Evolutionary conservation across 352 stramenopile genomes (phyloP), one percentile per base, ranked within the genome.

Genomic region (Pythium aquatile): DNA sequence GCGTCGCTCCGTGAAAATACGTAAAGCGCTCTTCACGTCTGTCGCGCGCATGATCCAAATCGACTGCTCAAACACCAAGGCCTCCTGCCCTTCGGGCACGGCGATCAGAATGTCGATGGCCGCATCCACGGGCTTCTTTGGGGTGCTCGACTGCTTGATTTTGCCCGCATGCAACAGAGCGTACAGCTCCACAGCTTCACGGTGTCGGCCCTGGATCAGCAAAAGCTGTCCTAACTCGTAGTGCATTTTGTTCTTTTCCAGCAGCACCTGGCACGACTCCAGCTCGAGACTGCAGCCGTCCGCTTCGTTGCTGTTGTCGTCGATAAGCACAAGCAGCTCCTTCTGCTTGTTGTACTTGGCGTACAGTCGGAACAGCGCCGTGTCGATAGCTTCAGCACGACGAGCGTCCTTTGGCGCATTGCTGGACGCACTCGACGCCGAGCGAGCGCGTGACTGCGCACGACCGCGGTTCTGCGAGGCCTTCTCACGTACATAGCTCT

Each of bases 61-160:
- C 29, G 88, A 94, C 63, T 92, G 76, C 58, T 96, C 85, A 61
- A 91, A 97, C 49, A 97, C 88, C 40, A 98, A 84, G 29, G 87
- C 76, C 32, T 92, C 91, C 55, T 96, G 68, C 1, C 79, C 75
- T 58, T 93, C 86, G 2, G 78, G 78, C 7, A 93, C 78, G 2
- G 76, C 70, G 3, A 97, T 76, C 11, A 98, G 74, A 24, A 93
- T 83, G 55, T 98, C 90, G 35, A 97, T 95, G 3, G 91, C 78
- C 16, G 96, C 91, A 51, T 96, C 87, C 14, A 97, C 83, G 3
- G 93, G 80, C 39, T 87, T 94, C 62, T 87, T 96, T 1, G 91
- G 90, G 16, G 96, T 73, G 16, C 77, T 88, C 0, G 81, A 91
- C 54, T 97, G 93, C 54, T 97, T 88, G 58, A 93, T 86, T 49